Evolutionary conservation across 768 basidiomycete species (phyloP), one percentile per base, ranked within the genome.

Genomic region (Leucosporidium creatinivorum): DNA sequence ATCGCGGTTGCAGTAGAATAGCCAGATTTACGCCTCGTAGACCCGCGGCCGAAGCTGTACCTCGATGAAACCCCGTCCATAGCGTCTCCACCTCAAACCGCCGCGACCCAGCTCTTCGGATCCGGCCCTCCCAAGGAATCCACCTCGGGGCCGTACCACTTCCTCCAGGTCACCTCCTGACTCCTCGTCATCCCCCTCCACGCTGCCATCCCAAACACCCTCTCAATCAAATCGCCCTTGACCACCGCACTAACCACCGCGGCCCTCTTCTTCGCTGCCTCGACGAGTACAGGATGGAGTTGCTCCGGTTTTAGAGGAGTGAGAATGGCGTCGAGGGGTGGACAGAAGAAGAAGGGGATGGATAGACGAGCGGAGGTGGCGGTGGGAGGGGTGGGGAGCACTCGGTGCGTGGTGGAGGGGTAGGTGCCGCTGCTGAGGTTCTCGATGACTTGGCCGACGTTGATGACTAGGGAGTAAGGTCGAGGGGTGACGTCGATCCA

Each of bases 311-410:
- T 18, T 47, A 69, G 61, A 23, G 65, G 58, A 13, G 18, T 31
- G 33, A 69, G 26, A 21, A 15, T 5, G 3, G 69, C 2, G 23
- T 25, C 0, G 33, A 69, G 65, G 17, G 33, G 39, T 0, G 69
- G 69, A 52, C 33, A 66, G 69, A 59, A 66, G 62, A 69, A 69
- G 65, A 69, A 69, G 26, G 69, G 69, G 65, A 69, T 69, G 15
- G 65, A 66, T 33, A 66, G 25, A 31, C 69, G 65, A 1, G 39
- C 39, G 3, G 8, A 9, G 39, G 69, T 26, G 19, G 47, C 3
- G 3, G 65, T 12, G 19, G 58, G 28, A 18, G 28, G 9, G 12
- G 62, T 65, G 19, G 57, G 50, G 31, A 69, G 58, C 54, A 69
- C 69, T 23, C 69, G 65, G 49, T 69, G 69, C 13, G 69, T 69